phyloP scores from a whole-genome alignment of 2,329 filamentous ascomycete species.

The Graphium sp. region DNA sequence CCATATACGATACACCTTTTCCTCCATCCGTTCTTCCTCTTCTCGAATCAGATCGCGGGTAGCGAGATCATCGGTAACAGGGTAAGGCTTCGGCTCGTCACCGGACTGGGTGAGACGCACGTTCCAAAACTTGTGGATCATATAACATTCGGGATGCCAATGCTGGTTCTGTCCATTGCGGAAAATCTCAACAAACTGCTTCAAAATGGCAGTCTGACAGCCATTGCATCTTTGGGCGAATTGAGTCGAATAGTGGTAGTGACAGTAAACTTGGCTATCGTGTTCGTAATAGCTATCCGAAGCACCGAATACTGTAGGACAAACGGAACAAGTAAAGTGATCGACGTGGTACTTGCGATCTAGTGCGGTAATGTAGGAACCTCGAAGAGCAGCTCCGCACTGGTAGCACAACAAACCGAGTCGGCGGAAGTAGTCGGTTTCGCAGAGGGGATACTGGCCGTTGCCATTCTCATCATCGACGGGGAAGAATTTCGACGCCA shows the following conservation, averaged over 20 bases:
- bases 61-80: slow-evolving; percentile 29
- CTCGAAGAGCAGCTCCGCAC: slow-evolving; percentile 81
- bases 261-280: slow-evolving; percentile 89
- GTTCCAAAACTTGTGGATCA: slow-evolving; percentile 99
- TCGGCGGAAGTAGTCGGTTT: slow-evolving; percentile 92
- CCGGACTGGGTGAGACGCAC: slow-evolving; percentile 60
- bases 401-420: slow-evolving; percentile 82
- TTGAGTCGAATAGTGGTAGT: slow-evolving; percentile 96
- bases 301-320: slow-evolving; percentile 92
- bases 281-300: slow-evolving; percentile 99
- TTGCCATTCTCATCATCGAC: slow-evolving; percentile 78
- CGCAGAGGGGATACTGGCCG: slow-evolving; percentile 86
- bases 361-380: slow-evolving; percentile 93
- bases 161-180: slow-evolving; percentile 96
- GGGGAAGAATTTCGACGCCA: slow-evolving; percentile 97
- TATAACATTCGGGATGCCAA: slow-evolving; percentile 99
- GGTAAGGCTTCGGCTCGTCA: slow-evolving; percentile 25
- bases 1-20: slow-evolving; percentile 97
- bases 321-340: slow-evolving; percentile 96
- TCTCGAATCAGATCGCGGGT: slow-evolving; percentile 62
- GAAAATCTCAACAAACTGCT: slow-evolving; percentile 98
- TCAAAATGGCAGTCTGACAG: slow-evolving; percentile 90
- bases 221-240: slow-evolving; percentile 94
- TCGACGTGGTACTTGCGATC: slow-evolving; percentile 98
- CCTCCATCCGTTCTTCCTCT: slow-evolving; percentile 88